Conservation (phyloP, 208 protist species). For the Leishmania lainsoni region DNA sequence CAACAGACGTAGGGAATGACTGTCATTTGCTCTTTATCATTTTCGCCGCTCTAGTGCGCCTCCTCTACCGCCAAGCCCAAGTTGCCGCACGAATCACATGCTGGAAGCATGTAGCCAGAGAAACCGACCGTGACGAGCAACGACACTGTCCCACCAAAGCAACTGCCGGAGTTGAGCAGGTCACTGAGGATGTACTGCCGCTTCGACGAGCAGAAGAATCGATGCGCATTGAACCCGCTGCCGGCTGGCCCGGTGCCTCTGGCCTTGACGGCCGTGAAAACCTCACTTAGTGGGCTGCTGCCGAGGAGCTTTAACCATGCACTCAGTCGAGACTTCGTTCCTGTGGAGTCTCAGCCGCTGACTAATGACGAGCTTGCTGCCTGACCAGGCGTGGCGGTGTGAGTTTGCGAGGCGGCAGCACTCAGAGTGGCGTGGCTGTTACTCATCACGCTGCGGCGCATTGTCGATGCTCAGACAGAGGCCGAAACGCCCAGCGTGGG, state of each 20-base stretch:
- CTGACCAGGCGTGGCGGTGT: not conserved
- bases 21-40: no score
- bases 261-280: not conserved
- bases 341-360: constrained; percentile 6
- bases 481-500: constrained; percentile 13
- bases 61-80: constrained; percentile 1
- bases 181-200: constrained; percentile 5
- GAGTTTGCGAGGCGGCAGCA: constrained; percentile 6
- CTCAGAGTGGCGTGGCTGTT: not conserved
- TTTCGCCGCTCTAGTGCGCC: not conserved
- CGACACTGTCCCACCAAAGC: constrained; percentile 19
- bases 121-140: constrained; percentile 13
- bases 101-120: constrained; percentile 12
- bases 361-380: constrained; percentile 7
- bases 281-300: constrained; percentile 7
- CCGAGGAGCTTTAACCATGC: constrained; percentile 21
- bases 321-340: constrained; percentile 7
- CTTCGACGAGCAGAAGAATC: constrained; percentile 1
- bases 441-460: constrained; percentile 10
- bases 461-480: constrained; percentile 7
- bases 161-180: constrained; percentile 15
- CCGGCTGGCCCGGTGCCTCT: not conserved
- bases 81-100: constrained; percentile 9
- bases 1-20: not conserved
- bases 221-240: not conserved